Percentiles rank a stretch among this genome's conserved stretches.
These are phyloP conservation scores for Vitis rupestris DNA, from an alignment of 164 flowering plant genomes.

Conservation along the genomic window DNA sequence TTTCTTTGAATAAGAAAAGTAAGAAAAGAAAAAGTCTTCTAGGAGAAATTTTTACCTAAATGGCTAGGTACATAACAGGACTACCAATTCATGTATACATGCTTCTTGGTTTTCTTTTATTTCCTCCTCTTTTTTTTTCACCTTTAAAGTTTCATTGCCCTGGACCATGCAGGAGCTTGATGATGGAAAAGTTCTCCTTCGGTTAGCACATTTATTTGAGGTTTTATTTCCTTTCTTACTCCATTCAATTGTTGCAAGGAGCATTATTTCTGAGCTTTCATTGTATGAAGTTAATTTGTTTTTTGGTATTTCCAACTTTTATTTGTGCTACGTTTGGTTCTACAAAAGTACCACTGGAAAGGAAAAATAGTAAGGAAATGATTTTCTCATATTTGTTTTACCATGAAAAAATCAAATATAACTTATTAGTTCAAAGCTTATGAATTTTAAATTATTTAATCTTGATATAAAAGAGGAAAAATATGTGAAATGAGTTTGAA, in stretches of 20 bases:
- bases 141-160: background rate
- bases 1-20: background rate
- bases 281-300: too few relatives aligned
- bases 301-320: too few relatives aligned
- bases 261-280: background rate
- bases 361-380: too few relatives aligned
- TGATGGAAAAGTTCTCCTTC: conserved; percentile 78
- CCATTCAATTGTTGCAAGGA: background rate
- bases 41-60: background rate
- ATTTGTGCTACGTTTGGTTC: too few relatives aligned
- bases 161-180: conserved; percentile 64
- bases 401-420: too few relatives aligned
- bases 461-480: too few relatives aligned
- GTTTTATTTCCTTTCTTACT: conserved; percentile 29
- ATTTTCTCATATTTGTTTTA: too few relatives aligned
- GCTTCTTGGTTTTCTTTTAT: background rate
- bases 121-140: background rate
- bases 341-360: too few relatives aligned
- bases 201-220: conserved; percentile 94
- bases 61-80: background rate
- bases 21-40: background rate
- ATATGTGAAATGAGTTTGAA: too few relatives aligned
- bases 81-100: background rate
- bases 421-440: too few relatives aligned
- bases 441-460: too few relatives aligned